phyloP scores from a whole-genome alignment of 1,284 basidiomycete genomes.

The Cystobasidium slooffiae region DNA sequence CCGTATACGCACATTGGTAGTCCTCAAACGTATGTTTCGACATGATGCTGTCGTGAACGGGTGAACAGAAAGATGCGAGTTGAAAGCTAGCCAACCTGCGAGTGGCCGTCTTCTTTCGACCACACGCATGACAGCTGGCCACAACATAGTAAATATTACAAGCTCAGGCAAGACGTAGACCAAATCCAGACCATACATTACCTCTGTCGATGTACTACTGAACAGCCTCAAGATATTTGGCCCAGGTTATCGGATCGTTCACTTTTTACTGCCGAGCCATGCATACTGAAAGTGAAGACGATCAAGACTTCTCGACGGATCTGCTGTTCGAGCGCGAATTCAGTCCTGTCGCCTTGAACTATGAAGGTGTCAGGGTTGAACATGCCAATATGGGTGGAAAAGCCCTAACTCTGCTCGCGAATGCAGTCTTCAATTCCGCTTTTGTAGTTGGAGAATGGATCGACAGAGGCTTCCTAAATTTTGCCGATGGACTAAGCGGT shows the following conservation, averaged over 20 bases:
- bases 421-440: conserved; percentile 43
- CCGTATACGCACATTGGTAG: conserved; percentile 29
- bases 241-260: too few relatives aligned
- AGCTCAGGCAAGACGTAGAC: neutral
- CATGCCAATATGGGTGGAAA: conserved; percentile 24
- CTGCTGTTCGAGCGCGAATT: conserved; percentile 34
- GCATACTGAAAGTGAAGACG: conserved; percentile 2
- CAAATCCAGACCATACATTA: neutral
- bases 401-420: conserved; percentile 37
- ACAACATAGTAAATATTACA: neutral
- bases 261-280: neutral
- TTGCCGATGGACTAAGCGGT: conserved; percentile 10
- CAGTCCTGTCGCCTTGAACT: conserved; percentile 18
- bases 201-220: too few relatives aligned
- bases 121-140: neutral
- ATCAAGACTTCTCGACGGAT: conserved; percentile 31
- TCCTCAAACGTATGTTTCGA: conserved; percentile 33
- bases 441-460: conserved; percentile 43
- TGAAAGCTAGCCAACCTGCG: conserved; percentile 18
- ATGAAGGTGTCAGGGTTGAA: conserved; percentile 21
- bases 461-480: conserved; percentile 39
- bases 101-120: conserved; percentile 4
- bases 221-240: too few relatives aligned
- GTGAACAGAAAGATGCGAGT: conserved; percentile 1
- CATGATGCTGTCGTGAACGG: conserved; percentile 11